Evolutionary conservation across 2,329 filamentous ascomycete genomes (phyloP), one percentile per base, ranked within the genome.

Genomic region (Exserohilum rostratum): DNA sequence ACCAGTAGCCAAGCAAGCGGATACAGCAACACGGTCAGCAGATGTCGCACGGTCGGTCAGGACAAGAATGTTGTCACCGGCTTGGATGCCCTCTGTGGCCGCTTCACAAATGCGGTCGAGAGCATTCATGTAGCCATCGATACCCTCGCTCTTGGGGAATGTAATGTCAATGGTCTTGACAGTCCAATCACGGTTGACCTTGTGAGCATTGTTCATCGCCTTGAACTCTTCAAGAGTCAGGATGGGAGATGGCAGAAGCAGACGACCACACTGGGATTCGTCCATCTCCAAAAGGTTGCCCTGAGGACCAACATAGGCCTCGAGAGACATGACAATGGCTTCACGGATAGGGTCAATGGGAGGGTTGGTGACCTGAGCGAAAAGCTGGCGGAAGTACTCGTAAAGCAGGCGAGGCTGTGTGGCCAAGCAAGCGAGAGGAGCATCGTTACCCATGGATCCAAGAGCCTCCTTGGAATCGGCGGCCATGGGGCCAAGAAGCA

Each of bases 401-500:
- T 90, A 96, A 17, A 97, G 85, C 49, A 96, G 82, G 65, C 93
- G 90, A 65, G 93, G 92, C 60, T 93, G 90, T 62, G 90, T 85
- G n/a, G 93, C 90, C 73, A 98, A 82, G 76, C 92, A 96, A 48
- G 93, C 93, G 61, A 98, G 82, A 38, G 93, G 93, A 39, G 90
- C 91, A 80, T 98, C 93, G 73, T 98, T 98, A 68, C 93, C 93
- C 93, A 98, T 98, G 55, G 93, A 98, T 35, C 93, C 93, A 49
- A 98, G 84, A 38, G 93, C 93, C 77, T 98, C 93, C 80, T 98
- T 98, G 57, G 96, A 96, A 70, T 98, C 93, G 20, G 92, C 92
- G 54, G 92, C 93, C 93, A 98, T 98, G 9, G 93, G 93, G 15
- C 90, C 93, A 47, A 98, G 86, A 33, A 98, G 83, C 72, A 98